Conservation (phyloP, 2,329 filamentous ascomycete genomes). For the Calcarisporium arbuscula region DNA sequence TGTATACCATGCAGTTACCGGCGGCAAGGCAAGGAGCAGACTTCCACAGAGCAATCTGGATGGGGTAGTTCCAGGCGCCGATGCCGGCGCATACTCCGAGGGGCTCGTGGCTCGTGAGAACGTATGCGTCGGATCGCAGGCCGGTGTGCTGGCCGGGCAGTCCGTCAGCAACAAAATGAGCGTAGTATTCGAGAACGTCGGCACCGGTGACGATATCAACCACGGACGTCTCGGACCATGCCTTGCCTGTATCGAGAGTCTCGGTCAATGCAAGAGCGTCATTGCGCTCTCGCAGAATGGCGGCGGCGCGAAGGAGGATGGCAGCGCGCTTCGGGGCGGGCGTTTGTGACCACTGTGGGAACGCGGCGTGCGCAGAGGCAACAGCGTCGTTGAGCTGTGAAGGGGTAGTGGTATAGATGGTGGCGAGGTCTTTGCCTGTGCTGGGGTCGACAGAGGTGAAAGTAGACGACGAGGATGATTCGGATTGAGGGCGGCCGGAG, state of each 20-base stretch:
- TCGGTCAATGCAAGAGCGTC: conserved; percentile 74
- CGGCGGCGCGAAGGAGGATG: conserved; percentile 70
- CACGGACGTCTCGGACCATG: conserved; percentile 75
- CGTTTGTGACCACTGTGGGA: conserved; percentile 69
- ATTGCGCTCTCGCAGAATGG: conserved; percentile 67
- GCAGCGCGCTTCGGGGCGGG: conserved; percentile 68
- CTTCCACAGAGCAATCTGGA: conserved; percentile 88
- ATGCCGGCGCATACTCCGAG: conserved; percentile 82
- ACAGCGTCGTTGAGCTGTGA: conserved; percentile 67
- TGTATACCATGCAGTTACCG: conserved; percentile 87
- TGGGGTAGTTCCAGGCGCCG: conserved; percentile 88
- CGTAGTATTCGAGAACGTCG: conserved; percentile 83
- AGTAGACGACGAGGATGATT: conserved; percentile 50
- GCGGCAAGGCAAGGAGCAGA: conserved; percentile 79
- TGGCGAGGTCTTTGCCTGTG: conserved; percentile 60
- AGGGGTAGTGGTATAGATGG: conserved; percentile 63
- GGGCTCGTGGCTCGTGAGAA: conserved; percentile 76
- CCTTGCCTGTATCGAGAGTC: conserved; percentile 81
- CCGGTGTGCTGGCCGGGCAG: conserved; percentile 74
- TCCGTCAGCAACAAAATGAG: conserved; percentile 70
- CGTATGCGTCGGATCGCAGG: conserved; percentile 69
- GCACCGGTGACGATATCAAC: conserved; percentile 80
- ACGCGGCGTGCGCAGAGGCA: conserved; percentile 62
- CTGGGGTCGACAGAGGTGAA: conserved; percentile 73
- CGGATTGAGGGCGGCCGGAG: conserved; percentile 59